Evolutionary conservation across 345 rosid genomes (phyloP), one percentile per base, ranked within the genome.

Genomic region (Anacardium occidentale): DNA sequence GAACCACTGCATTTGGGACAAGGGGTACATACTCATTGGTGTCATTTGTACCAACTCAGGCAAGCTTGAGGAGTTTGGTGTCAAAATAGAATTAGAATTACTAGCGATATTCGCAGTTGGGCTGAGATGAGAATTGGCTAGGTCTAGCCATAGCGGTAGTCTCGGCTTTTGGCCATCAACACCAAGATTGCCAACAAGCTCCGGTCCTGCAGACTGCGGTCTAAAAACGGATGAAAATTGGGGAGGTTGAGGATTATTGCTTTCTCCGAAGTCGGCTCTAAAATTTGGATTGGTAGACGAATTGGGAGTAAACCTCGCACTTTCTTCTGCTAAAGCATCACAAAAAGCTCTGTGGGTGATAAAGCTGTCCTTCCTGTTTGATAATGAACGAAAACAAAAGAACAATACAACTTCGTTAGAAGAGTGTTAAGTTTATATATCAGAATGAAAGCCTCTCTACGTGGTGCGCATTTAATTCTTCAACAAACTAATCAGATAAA

Each of bases 281-380:
- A 80, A 58, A 63, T 83, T 78, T 20, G 82, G 71, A 54, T 70
- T 61, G 3, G 87, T 26, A 20, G 86, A 62, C 45, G 90, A 70
- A 74, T 79, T 76, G 11, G 96, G 54, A 62, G 83, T 77, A 61
- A 83, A 90, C 69, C 88, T 78, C 0, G 87, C 82, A 68, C 85
- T 88, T 70, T 88, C 96, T 81, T 85, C 86, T 4, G 88, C 82
- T 62, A 85, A 71, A 9, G 88, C 88, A 68, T 85, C 88, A 55
- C 88, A 85, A 37, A 85, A 85, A 3, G 88, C 88, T 79, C 88
- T 74, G 72, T 85, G 88, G 2, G 88, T 85, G 68, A 85, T 85
- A 64, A 85, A 85, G 78, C 86, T 85, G 42, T 85, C 88, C 72
- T 83, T 85, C 83, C 88, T 85, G 83, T 72, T 60, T 34, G 15